Percentiles rank a stretch among this genome's conserved stretches.
Evolutionary conservation across 225 moss, liverwort and hornwort genomes (phyloP).

Genomic region (Marchantia paleacea): DNA sequence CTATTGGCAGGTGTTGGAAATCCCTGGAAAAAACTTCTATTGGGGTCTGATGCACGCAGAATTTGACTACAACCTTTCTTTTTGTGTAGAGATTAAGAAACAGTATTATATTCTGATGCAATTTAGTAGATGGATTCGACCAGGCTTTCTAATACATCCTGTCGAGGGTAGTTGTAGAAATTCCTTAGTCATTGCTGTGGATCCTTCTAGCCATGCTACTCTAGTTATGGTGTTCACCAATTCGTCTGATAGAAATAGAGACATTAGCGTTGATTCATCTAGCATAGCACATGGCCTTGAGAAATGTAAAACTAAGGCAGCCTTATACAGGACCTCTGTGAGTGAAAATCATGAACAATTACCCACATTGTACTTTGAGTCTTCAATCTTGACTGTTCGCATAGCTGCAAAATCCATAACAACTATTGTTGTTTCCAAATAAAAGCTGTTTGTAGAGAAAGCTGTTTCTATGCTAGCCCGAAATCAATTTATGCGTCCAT

Average conservation of each 20-base stretch:
- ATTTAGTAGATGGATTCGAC: slow-evolving; percentile 87
- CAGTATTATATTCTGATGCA: slow-evolving; percentile 87
- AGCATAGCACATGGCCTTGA: slow-evolving; percentile 48
- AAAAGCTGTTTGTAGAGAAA: neutral
- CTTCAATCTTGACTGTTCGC: slow-evolving; percentile 49
- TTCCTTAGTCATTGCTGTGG: slow-evolving; percentile 74
- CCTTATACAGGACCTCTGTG: slow-evolving; percentile 58
- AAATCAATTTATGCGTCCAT: no score
- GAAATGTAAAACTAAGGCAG: slow-evolving; percentile 40
- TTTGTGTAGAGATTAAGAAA: slow-evolving; percentile 71
- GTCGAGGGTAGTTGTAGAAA: slow-evolving; percentile 48
- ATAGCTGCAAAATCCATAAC: slow-evolving; percentile 64
- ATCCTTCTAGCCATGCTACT: slow-evolving; percentile 46
- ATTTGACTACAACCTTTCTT: slow-evolving; percentile 52
- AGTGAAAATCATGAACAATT: slow-evolving; percentile 65
- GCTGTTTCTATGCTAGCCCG: neutral
- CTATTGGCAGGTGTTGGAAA: slow-evolving; percentile 96
- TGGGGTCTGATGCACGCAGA: slow-evolving; percentile 86
- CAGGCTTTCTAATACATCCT: slow-evolving; percentile 64
- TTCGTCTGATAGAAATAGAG: slow-evolving; percentile 53
- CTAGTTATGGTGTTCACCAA: slow-evolving; percentile 71
- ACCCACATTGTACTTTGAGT: slow-evolving; percentile 37
- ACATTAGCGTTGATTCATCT: slow-evolving; percentile 66
- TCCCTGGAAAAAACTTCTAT: slow-evolving; percentile 58
- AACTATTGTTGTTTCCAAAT: slow-evolving; percentile 63